Conservation (phyloP, 1,284 basidiomycete species). For the Blastosporella zonata region DNA sequence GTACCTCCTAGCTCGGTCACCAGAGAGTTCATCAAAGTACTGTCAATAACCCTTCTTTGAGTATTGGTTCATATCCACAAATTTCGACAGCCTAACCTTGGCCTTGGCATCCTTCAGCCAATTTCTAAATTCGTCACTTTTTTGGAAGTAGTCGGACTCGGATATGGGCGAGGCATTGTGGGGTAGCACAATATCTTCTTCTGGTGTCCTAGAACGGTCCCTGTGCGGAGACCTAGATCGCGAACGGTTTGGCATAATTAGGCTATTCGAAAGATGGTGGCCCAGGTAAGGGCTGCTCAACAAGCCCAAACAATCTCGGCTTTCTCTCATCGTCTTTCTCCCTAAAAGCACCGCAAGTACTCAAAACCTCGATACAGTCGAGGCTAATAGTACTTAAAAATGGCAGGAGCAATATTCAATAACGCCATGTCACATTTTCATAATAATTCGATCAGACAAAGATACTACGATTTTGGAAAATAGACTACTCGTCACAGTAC, state of each 20-base stretch:
- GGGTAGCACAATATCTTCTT: conserved; percentile 42
- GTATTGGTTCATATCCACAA: neutral
- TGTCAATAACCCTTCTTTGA: conserved; percentile 25
- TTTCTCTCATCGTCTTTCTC: too few relatives aligned
- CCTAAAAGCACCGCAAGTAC: too few relatives aligned
- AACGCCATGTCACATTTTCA: too few relatives aligned
- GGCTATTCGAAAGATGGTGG: neutral
- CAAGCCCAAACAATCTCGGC: neutral
- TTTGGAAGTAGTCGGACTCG: conserved; percentile 75
- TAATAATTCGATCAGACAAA: too few relatives aligned
- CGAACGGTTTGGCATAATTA: conserved; percentile 11
- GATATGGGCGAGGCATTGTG: conserved; percentile 53
- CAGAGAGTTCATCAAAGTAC: conserved; percentile 77
- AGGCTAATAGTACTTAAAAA: too few relatives aligned
- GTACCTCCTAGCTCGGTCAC: conserved; percentile 72
- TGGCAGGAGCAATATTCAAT: too few relatives aligned
- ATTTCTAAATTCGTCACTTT: conserved; percentile 69
- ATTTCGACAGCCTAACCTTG: conserved; percentile 50
- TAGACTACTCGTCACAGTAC: neutral
- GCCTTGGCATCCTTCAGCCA: conserved; percentile 79
- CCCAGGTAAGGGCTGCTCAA: neutral
- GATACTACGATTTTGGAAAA: neutral
- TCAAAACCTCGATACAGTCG: too few relatives aligned
- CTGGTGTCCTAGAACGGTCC: conserved; percentile 45
- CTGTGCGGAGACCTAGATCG: conserved; percentile 31